Conservation (phyloP, 1,284 basidiomycete genomes). For the Ceratobasidium sp. region DNA sequence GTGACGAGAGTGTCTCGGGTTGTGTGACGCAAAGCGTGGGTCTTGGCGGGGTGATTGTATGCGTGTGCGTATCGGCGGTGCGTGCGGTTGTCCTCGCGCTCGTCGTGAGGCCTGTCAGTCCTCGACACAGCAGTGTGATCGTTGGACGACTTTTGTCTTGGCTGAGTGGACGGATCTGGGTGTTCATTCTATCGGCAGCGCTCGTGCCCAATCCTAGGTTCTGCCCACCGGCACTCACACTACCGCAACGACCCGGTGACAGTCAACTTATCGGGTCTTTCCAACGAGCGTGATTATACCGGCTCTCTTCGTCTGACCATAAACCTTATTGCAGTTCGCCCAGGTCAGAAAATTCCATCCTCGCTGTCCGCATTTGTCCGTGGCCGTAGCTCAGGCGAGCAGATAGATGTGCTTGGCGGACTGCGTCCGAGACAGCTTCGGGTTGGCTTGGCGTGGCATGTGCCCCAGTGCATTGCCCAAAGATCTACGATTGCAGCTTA, state of each 20-base stretch:
- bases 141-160: background rate
- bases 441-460: background rate
- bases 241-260: background rate
- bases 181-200: background rate
- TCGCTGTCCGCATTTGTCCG: slow-evolving; percentile 1
- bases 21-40: too few species aligned
- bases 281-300: background rate
- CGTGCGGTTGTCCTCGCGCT: background rate
- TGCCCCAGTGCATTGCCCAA: background rate
- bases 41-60: slow-evolving; percentile 9
- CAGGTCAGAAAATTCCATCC: slow-evolving; percentile 15
- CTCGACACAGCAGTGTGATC: background rate
- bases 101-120: background rate
- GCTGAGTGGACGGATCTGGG: background rate
- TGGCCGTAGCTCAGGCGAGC: background rate
- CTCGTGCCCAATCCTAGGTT: background rate
- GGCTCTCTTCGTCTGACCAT: background rate
- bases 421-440: slow-evolving; percentile 16
- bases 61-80: background rate
- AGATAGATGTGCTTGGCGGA: slow-evolving; percentile 35
- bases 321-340: background rate
- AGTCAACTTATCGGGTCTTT: background rate
- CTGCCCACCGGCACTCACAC: background rate
- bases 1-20: background rate
- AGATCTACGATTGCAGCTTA: too few species aligned